Percentiles rank a stretch among this genome's conserved stretches.
These are phyloP conservation scores for Saturnispora besseyi DNA, from an alignment of 805 yeast species.

Conservation along the genomic window DNA sequence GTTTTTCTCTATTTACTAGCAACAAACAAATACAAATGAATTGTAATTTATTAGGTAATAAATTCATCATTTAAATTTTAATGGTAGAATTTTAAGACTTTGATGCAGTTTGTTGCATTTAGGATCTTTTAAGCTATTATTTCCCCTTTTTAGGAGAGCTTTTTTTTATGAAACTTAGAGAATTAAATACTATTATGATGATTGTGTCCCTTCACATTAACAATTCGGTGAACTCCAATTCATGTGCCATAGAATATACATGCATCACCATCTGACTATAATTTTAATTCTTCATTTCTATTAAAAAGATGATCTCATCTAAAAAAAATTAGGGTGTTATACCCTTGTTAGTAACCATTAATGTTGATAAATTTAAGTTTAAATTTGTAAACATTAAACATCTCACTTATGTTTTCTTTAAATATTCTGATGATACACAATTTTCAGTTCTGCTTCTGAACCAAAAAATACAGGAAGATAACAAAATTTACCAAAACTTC, in stretches of 20 bases:
- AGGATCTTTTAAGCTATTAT: too few relatives aligned
- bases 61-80: not conserved
- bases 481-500: constrained; percentile 55
- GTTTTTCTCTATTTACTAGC: not conserved
- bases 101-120: too few relatives aligned
- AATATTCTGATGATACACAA: constrained; percentile 52
- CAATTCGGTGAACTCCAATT: constrained; percentile 25
- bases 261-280: constrained; percentile 94
- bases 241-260: constrained; percentile 77
- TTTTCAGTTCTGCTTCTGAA: constrained; percentile 98
- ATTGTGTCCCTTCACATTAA: constrained; percentile 28
- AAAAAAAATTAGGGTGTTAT: too few relatives aligned
- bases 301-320: too few relatives aligned
- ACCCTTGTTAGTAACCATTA: not conserved
- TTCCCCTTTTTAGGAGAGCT: too few relatives aligned
- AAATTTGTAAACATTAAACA: constrained; percentile 1
- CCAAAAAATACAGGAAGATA: constrained; percentile 60
- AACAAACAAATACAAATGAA: not conserved
- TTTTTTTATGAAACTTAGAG: too few relatives aligned
- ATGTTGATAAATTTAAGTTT: constrained; percentile 7
- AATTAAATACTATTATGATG: constrained; percentile 21
- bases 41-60: not conserved
- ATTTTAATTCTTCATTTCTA: not conserved
- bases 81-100: too few relatives aligned
- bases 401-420: constrained; percentile 1